Percentiles rank a stretch among this genome's conserved stretches.
Conservation (phyloP, 805 yeast species). For the Starmerella floris region DNA sequence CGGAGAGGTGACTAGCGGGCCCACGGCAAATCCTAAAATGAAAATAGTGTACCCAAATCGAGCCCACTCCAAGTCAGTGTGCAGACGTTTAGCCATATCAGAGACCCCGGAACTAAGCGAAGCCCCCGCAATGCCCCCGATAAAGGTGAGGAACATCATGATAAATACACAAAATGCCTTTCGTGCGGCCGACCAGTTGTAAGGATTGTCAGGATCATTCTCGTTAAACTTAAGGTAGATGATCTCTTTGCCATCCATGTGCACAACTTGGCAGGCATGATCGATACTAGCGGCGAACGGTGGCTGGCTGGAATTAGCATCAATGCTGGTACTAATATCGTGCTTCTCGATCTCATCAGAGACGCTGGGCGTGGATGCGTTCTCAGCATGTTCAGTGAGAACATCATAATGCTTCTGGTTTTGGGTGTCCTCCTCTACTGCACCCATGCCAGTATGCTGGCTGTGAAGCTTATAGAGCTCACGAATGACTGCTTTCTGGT, state of each 20-base stretch:
- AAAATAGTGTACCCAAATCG: slow-evolving; percentile 43
- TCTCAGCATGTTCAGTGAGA: slow-evolving; percentile 7
- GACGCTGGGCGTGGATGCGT: neutral
- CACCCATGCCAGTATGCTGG: slow-evolving; percentile 6
- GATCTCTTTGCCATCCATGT: slow-evolving; percentile 10
- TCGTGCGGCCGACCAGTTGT: slow-evolving; percentile 51
- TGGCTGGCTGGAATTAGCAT: neutral
- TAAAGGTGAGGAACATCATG: slow-evolving; percentile 58
- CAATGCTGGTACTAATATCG: neutral
- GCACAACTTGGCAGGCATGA: neutral
- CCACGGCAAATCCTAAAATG: slow-evolving; percentile 51
- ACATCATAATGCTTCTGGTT: slow-evolving; percentile 3
- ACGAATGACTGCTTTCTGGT: slow-evolving; percentile 9
- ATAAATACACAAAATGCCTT: slow-evolving; percentile 42
- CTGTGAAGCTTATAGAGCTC: slow-evolving; percentile 8
- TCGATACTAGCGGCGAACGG: neutral
- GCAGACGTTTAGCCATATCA: slow-evolving; percentile 55
- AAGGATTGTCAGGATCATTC: slow-evolving; percentile 79
- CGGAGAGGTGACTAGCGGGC: slow-evolving; percentile 48
- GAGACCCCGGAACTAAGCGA: slow-evolving; percentile 74
- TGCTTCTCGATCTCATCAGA: neutral
- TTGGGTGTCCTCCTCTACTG: slow-evolving; percentile 10
- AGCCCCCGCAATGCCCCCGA: slow-evolving; percentile 87
- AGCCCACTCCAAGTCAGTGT: slow-evolving; percentile 49
- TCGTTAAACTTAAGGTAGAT: slow-evolving; percentile 59